These are phyloP conservation scores for Fusarium heterosporum DNA, from an alignment of 2,329 filamentous ascomycete species.

Conservation along the genomic window DNA sequence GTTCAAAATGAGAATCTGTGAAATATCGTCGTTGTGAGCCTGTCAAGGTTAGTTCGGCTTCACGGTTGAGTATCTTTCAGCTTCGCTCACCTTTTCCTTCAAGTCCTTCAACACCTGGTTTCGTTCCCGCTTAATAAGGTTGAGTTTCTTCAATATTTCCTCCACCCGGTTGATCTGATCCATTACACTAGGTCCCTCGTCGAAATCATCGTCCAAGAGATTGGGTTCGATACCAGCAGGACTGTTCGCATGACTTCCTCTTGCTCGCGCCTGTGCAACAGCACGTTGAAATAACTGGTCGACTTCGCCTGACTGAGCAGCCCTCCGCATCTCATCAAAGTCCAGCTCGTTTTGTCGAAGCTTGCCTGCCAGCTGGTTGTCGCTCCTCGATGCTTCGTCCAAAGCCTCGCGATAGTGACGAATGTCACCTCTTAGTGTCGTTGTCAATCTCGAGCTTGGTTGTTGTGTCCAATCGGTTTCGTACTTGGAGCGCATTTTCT, in stretches of 20 bases:
- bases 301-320: slow-evolving; percentile 85
- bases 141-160: slow-evolving; percentile 89
- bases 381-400: slow-evolving; percentile 88
- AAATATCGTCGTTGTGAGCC: slow-evolving; percentile 97
- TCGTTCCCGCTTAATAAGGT: slow-evolving; percentile 90
- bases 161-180: slow-evolving; percentile 93
- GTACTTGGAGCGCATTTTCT: slow-evolving; percentile 99
- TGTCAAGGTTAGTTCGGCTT: slow-evolving; percentile 54
- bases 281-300: slow-evolving; percentile 91
- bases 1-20: slow-evolving; percentile 95
- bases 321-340: slow-evolving; percentile 94
- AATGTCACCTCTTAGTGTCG: slow-evolving; percentile 87
- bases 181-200: slow-evolving; percentile 81
- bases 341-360: slow-evolving; percentile 87
- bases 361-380: slow-evolving; percentile 84
- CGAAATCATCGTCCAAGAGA: slow-evolving; percentile 92
- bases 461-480: slow-evolving; percentile 97
- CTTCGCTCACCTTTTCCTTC: slow-evolving; percentile 86
- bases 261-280: slow-evolving; percentile 80
- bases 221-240: slow-evolving; percentile 76
- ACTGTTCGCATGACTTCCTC: slow-evolving; percentile 70
- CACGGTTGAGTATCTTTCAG: not conserved
- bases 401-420: slow-evolving; percentile 88
- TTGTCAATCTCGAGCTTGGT: slow-evolving; percentile 88
- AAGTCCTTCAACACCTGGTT: slow-evolving; percentile 94